Conservation (phyloP, 106 monocot species). For the Dendrobium chrysotoxum region DNA sequence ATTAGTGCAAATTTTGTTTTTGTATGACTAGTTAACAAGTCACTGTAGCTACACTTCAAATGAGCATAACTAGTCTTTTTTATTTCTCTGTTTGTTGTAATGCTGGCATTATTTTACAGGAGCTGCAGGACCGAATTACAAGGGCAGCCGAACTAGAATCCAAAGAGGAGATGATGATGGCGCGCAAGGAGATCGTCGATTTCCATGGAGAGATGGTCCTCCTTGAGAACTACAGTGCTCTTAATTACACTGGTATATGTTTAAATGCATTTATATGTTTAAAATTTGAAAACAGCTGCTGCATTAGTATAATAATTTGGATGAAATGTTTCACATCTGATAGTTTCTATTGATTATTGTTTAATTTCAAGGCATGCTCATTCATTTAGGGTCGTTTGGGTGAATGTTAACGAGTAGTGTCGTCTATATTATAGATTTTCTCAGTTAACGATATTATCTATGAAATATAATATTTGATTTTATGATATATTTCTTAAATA, state of each 20-base stretch:
- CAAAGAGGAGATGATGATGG: conserved; percentile 55
- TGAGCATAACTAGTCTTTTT: no score
- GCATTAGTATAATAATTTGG: neutral
- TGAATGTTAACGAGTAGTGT: no score
- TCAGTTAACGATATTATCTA: no score
- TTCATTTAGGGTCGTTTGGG: no score
- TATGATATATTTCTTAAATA: no score
- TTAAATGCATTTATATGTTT: neutral
- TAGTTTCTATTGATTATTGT: neutral
- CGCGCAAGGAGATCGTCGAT: conserved; percentile 77
- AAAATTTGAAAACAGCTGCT: neutral
- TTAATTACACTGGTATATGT: conserved; percentile 78
- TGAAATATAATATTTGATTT: no score
- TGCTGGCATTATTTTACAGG: conserved; percentile 27
- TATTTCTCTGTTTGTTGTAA: no score
- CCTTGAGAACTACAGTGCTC: conserved; percentile 86
- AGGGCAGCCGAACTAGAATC: conserved; percentile 13
- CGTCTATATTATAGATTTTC: no score
- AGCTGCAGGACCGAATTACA: conserved; percentile 51
- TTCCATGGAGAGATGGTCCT: conserved; percentile 97
- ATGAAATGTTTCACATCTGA: neutral
- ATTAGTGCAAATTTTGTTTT: no score
- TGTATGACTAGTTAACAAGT: no score
- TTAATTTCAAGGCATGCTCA: neutral
- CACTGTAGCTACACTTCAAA: no score